A percentile compares a stretch with the other conserved stretches of the same genome.
Conservation (phyloP, 345 rosid genomes). For the Turritis glabra region DNA sequence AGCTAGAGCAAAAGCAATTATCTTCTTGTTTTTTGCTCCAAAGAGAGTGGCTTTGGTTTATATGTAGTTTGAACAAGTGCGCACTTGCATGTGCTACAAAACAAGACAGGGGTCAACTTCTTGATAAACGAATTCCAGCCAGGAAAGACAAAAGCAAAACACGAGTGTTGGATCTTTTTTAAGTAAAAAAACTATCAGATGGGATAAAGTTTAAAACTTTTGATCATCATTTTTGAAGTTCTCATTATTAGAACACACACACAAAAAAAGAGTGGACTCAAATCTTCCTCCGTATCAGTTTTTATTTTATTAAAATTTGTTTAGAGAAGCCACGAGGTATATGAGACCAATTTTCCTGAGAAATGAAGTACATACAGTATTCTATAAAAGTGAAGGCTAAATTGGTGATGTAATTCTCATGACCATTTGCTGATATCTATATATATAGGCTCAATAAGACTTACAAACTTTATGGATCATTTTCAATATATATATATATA, state of each 20-base stretch:
- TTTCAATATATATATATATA: too few relatives aligned
- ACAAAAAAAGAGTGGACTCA: not conserved
- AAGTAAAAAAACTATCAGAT: not conserved
- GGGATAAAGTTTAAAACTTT: not conserved
- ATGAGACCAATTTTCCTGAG: not conserved
- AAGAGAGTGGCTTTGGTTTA: not conserved
- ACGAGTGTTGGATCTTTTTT: not conserved
- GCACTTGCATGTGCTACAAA: slow-evolving; percentile 19
- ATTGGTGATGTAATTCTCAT: not conserved
- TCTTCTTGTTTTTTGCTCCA: slow-evolving; percentile 14
- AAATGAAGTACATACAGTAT: too few relatives aligned
- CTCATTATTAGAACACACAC: not conserved
- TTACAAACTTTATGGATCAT: not conserved
- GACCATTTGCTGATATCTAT: too few relatives aligned
- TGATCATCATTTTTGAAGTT: not conserved
- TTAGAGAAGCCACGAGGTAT: not conserved
- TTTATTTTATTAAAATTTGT: not conserved
- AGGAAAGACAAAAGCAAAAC: slow-evolving; percentile 7
- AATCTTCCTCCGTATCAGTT: not conserved
- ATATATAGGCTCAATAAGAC: too few relatives aligned
- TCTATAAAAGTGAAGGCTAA: not conserved
- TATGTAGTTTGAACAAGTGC: not conserved
- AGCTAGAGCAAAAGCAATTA: slow-evolving; percentile 8
- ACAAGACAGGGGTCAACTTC: slow-evolving; percentile 23
- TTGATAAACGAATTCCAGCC: not conserved